These are phyloP conservation scores for Eucalyptus leucophloia DNA, from an alignment of 345 rosid genomes.

Conservation along the genomic window DNA sequence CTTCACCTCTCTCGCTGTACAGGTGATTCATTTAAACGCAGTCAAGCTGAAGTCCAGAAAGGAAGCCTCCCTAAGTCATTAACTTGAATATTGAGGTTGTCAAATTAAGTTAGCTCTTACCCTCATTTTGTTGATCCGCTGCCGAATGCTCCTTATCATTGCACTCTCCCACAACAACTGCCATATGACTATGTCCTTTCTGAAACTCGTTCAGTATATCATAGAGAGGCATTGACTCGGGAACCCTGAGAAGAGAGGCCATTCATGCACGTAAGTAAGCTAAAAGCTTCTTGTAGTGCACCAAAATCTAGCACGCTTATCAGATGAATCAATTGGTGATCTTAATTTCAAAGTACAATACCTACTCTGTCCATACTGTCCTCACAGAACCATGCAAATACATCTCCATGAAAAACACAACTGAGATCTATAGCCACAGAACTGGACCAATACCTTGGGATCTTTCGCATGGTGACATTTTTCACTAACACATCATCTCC, in stretches of 20 bases:
- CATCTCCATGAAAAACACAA: neutral
- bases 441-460: conserved; percentile 36
- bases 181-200: conserved; percentile 73
- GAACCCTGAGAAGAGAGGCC: conserved; percentile 20
- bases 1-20: conserved; percentile 14
- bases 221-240: conserved; percentile 39
- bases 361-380: neutral
- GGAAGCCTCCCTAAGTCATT: neutral
- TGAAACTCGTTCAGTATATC: conserved; percentile 63
- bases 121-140: neutral
- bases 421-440: neutral
- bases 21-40: no score
- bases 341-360: neutral
- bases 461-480: conserved; percentile 41
- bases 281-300: neutral
- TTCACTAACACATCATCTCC: conserved; percentile 42
- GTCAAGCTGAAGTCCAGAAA: neutral
- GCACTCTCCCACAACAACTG: conserved; percentile 31
- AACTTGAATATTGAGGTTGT: neutral
- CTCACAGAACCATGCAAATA: neutral
- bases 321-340: neutral
- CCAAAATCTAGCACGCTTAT: neutral
- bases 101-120: neutral
- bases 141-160: neutral
- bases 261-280: neutral